Conservation (phyloP, 305 asterid species). For the Rubia peregrina region DNA sequence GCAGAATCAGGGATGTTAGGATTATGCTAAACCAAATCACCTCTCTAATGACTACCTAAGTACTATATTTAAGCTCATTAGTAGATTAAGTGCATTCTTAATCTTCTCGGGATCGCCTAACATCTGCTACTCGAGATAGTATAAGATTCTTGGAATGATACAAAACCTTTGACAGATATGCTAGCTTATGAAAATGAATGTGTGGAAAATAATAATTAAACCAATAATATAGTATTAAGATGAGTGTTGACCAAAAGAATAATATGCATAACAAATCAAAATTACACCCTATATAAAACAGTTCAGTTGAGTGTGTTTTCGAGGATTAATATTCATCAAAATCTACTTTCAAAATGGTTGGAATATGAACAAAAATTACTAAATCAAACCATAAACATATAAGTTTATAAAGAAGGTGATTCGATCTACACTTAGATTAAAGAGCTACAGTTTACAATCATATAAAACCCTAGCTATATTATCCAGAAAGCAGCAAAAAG, state of each 20-base stretch:
- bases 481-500: conserved; percentile 33
- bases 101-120: conserved; percentile 22
- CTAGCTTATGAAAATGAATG: neutral
- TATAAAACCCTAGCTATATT: conserved; percentile 2
- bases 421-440: conserved; percentile 4
- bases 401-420: conserved; percentile 8
- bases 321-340: neutral
- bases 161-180: neutral
- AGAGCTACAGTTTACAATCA: neutral
- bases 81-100: neutral
- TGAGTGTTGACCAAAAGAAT: neutral
- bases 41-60: neutral
- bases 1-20: conserved; percentile 16
- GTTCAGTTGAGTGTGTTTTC: neutral
- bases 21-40: neutral
- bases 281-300: neutral
- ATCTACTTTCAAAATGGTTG: neutral
- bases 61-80: neutral
- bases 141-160: conserved; percentile 14
- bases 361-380: neutral
- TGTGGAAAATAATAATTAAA: neutral
- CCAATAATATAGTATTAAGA: neutral
- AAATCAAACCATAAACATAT: neutral
- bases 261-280: neutral
- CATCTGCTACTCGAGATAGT: neutral